A percentile compares a stretch with the other conserved stretches of the same genome.
These are phyloP conservation scores for Epithele typhae DNA, from an alignment of 768 basidiomycete species.

Conservation along the genomic window DNA sequence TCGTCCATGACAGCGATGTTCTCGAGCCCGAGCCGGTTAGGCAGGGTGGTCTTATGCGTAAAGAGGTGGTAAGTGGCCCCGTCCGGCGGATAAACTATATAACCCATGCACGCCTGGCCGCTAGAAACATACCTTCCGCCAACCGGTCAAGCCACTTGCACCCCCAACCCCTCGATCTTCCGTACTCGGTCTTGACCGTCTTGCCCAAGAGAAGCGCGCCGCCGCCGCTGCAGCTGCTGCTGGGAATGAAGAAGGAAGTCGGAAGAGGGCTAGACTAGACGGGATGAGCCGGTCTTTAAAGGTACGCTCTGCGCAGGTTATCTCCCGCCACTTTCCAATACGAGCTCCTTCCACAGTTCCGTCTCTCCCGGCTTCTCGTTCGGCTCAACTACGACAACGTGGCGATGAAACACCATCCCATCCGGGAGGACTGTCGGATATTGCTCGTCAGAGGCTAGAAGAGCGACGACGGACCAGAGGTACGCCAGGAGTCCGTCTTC, in stretches of 20 bases:
- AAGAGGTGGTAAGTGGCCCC: slow-evolving; percentile 47
- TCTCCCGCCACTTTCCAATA: background rate
- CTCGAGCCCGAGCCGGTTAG: slow-evolving; percentile 76
- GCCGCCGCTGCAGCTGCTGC: slow-evolving; percentile 33
- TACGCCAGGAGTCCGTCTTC: slow-evolving; percentile 17
- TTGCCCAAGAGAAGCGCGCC: slow-evolving; percentile 85
- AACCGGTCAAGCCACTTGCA: slow-evolving; percentile 67
- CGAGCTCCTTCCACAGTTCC: slow-evolving; percentile 55
- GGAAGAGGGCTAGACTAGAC: slow-evolving; percentile 62
- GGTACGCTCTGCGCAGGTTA: slow-evolving; percentile 40
- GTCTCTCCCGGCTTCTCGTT: slow-evolving; percentile 55
- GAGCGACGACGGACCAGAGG: slow-evolving; percentile 70
- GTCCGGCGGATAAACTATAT: too few relatives aligned
- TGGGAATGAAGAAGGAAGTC: slow-evolving; percentile 43
- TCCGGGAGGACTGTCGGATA: slow-evolving; percentile 81
- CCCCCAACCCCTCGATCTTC: slow-evolving; percentile 78
- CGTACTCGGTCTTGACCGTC: slow-evolving; percentile 78
- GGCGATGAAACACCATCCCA: slow-evolving; percentile 93
- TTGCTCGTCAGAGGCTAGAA: slow-evolving; percentile 66
- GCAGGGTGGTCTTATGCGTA: slow-evolving; percentile 72
- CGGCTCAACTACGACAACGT: slow-evolving; percentile 60
- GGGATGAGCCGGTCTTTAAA: slow-evolving; percentile 78
- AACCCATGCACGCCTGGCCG: slow-evolving; percentile 4
- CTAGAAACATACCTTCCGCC: slow-evolving; percentile 77
- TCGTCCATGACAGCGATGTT: slow-evolving; percentile 75